Evolutionary conservation across 768 basidiomycete species (phyloP).

Genomic region (Mycena olivaceomarginata): DNA sequence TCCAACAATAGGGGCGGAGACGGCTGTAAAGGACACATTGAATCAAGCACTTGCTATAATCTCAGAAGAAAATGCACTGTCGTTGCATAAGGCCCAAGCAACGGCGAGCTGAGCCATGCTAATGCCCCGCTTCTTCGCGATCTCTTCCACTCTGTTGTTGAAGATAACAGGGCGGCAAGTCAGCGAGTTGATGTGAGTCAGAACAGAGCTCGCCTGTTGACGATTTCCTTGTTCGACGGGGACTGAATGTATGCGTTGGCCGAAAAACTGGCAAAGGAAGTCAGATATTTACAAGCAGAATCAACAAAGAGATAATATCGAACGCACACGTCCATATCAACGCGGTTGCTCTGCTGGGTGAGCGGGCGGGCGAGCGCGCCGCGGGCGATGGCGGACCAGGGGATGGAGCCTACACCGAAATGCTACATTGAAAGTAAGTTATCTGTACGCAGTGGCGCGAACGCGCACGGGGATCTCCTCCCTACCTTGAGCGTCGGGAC

Average conservation of each 20-base stretch:
- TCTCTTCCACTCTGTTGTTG: slow-evolving; percentile 27
- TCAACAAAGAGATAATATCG: too few relatives aligned
- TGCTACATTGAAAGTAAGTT: slow-evolving; percentile 8
- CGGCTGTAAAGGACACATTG: slow-evolving; percentile 41
- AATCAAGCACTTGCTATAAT: not conserved
- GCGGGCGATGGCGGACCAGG: slow-evolving; percentile 55
- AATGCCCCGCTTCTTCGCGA: slow-evolving; percentile 53
- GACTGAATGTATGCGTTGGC: slow-evolving; percentile 11
- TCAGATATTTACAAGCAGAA: not conserved
- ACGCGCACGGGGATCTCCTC: not conserved
- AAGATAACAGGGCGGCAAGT: too few relatives aligned
- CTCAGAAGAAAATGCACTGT: slow-evolving; percentile 42
- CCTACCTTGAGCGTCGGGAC: slow-evolving; percentile 66
- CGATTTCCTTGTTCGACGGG: slow-evolving; percentile 9
- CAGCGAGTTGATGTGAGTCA: not conserved
- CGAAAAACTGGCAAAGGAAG: not conserved
- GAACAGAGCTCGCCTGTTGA: slow-evolving; percentile 10
- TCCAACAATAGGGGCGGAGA: slow-evolving; percentile 67
- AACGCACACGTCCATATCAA: slow-evolving; percentile 45
- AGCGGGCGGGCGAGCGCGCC: slow-evolving; percentile 55
- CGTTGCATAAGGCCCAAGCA: slow-evolving; percentile 60
- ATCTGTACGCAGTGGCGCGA: not conserved
- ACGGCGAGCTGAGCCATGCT: slow-evolving; percentile 66
- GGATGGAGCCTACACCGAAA: slow-evolving; percentile 63
- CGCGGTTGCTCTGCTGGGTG: slow-evolving; percentile 45